Base-by-base conservation (phyloP, 1,139 yeast species). In the Pneumocystis murina region DNA sequence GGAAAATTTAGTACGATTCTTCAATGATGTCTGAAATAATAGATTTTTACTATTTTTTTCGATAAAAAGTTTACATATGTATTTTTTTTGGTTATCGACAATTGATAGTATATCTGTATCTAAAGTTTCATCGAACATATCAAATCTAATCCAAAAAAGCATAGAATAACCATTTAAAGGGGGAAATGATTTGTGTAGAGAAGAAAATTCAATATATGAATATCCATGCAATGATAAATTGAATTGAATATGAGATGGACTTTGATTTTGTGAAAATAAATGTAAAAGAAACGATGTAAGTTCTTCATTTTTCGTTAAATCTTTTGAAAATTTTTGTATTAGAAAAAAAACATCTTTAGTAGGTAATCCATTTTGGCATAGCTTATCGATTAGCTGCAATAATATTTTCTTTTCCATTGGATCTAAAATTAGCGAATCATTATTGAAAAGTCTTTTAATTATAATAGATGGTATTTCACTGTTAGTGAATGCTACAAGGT, bases 151-250 rank as follows among this genome's bases (percentile, higher is more conserved):
- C 70, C 71, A 69, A 12, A 66, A 58, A 6, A 65, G 60, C 38
- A 69, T 66, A 17, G 70, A 66, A 60, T 69, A 69, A 5, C 70
- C 71, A 1, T 63, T 60, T 16, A 68, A 68, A 12, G 66, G 36
- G 1, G 69, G 68, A 59, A 67, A 67, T n/a, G 66, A 54, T 4
- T 66, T 62, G 8, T 62, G 66, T 6, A 67, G 57, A 3, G 68
- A 64, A 43, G 55, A 58, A 33, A 67, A 38, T 43, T 67, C 68
- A 17, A 67, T 39, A 41, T 63, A 62, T 8, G 64, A 64, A 62
- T 48, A 60, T 12, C 65, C 63, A 30, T 40, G 17, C 14, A 36
- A 16, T 3, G 59, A 20, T 12, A 63, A 35, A 55, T 63, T 62
- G 35, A 59, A 64, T 17, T 60, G 40, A 39, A 36, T 40, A 43